These are phyloP conservation scores for Russula ochroleuca DNA, from an alignment of 768 basidiomycete species.

Conservation along the genomic window DNA sequence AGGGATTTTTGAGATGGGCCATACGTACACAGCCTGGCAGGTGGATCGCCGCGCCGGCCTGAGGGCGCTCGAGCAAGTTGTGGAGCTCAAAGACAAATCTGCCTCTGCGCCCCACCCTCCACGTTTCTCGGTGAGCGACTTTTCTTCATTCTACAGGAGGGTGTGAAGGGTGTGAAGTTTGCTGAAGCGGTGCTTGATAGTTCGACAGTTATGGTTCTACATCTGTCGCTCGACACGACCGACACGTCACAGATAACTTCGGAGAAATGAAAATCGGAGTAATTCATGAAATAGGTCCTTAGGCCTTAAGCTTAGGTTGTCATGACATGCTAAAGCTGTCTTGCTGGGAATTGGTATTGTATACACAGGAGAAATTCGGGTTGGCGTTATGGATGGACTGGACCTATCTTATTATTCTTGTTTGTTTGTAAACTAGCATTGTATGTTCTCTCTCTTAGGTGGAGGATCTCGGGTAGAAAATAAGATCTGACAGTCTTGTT, in stretches of 20 bases:
- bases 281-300: background rate
- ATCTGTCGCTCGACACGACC: background rate
- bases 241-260: background rate
- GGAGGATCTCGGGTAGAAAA: background rate
- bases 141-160: background rate
- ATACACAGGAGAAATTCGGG: background rate
- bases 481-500: background rate
- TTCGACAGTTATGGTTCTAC: background rate
- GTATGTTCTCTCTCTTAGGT: background rate
- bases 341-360: background rate
- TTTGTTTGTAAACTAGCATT: background rate
- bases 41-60: constrained; percentile 57
- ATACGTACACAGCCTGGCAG: constrained; percentile 68
- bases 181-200: background rate
- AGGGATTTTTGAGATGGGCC: constrained; percentile 66
- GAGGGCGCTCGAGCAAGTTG: constrained; percentile 54
- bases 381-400: background rate
- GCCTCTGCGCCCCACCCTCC: background rate
- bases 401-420: no score
- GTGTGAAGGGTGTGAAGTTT: background rate
- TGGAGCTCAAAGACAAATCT: constrained; percentile 21
- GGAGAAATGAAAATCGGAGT: background rate
- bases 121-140: background rate
- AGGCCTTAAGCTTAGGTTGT: background rate
- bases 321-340: background rate